These are phyloP conservation scores for Stagonosporopsis cucurbitacearum DNA, from an alignment of 2,329 filamentous ascomycete genomes.

Conservation along the genomic window DNA sequence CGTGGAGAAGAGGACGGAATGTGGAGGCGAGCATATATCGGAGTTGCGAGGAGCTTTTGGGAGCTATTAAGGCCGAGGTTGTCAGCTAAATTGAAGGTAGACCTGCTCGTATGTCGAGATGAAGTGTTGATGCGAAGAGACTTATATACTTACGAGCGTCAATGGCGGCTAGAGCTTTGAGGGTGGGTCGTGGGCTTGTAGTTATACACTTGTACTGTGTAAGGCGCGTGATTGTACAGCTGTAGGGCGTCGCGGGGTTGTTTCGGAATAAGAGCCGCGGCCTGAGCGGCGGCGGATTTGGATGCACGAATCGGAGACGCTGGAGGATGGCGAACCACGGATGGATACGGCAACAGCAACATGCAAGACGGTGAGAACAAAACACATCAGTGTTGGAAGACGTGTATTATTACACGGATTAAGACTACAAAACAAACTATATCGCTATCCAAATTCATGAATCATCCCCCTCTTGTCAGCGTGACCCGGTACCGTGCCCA, in stretches of 20 bases:
- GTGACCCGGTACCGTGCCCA: constrained; percentile 17
- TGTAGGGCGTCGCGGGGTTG: constrained; percentile 16
- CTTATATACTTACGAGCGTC: constrained; percentile 7
- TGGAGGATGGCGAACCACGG: constrained; percentile 1
- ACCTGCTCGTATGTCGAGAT: background rate
- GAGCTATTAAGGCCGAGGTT: constrained; percentile 3
- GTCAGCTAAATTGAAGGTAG: background rate
- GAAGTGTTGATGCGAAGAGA: too few relatives aligned
- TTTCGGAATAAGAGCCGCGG: constrained; percentile 14
- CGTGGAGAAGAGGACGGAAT: constrained; percentile 3
- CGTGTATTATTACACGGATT: constrained; percentile 17
- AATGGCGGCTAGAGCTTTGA: background rate
- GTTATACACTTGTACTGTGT: constrained; percentile 10
- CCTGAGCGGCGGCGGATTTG: constrained; percentile 4
- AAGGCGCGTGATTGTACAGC: constrained; percentile 14
- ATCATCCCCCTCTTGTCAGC: constrained; percentile 29
- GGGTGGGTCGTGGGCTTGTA: background rate
- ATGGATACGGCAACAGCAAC: constrained; percentile 3
- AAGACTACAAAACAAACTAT: constrained; percentile 17
- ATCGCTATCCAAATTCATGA: constrained; percentile 30
- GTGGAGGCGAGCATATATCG: background rate
- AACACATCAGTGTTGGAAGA: background rate
- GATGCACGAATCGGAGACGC: constrained; percentile 16
- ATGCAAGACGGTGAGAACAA: background rate
- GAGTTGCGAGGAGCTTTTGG: constrained; percentile 1